Conservation (phyloP, 306 rosid species). For the Alnus glutinosa region DNA sequence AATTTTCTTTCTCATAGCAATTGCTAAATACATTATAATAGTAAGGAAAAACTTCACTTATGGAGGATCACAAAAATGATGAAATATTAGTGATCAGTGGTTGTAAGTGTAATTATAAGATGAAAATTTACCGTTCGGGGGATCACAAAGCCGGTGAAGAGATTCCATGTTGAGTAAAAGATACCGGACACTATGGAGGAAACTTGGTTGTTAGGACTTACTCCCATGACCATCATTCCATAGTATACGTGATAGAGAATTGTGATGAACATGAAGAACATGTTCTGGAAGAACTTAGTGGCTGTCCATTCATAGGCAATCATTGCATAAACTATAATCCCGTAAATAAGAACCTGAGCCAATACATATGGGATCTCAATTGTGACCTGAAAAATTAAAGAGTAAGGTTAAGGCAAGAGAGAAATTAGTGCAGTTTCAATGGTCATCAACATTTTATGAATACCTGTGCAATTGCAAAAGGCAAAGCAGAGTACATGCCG, state of each 20-base stretch:
- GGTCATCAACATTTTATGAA: neutral
- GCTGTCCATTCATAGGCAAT: slow-evolving; percentile 67
- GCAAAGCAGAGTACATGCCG: slow-evolving; percentile 47
- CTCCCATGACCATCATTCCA: slow-evolving; percentile 84
- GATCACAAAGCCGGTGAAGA: slow-evolving; percentile 77
- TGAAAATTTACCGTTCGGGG: slow-evolving; percentile 54
- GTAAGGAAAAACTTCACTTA: too few relatives aligned
- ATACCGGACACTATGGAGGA: slow-evolving; percentile 59
- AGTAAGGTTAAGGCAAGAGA: neutral
- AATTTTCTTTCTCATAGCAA: neutral
- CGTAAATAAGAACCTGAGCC: slow-evolving; percentile 49
- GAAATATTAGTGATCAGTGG: too few relatives aligned
- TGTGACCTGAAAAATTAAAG: slow-evolving; percentile 38
- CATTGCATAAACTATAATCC: slow-evolving; percentile 68
- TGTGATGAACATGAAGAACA: slow-evolving; percentile 72
- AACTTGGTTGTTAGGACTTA: slow-evolving; percentile 70
- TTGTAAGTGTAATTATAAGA: neutral
- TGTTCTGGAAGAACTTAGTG: slow-evolving; percentile 64
- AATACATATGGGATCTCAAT: slow-evolving; percentile 72
- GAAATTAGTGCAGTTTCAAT: neutral
- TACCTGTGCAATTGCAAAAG: slow-evolving; percentile 49
- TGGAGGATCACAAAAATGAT: too few relatives aligned
- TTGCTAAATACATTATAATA: neutral
- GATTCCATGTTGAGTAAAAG: slow-evolving; percentile 72
- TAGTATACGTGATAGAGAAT: slow-evolving; percentile 67